phyloP scores from a whole-genome alignment of 257 asterid genomes.

The Echites panduratus region DNA sequence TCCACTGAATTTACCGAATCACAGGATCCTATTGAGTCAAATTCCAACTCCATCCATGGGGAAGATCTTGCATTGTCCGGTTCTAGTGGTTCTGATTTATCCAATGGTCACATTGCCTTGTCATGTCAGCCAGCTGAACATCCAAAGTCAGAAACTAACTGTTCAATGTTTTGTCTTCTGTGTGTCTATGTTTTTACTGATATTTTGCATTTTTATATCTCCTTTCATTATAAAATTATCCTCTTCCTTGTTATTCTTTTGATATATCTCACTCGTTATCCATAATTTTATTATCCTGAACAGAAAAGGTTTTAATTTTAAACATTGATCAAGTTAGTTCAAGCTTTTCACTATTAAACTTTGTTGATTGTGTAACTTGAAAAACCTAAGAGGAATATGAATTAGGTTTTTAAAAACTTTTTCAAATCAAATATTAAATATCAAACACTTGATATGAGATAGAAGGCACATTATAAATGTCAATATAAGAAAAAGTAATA shows the following conservation, averaged over 20 bases:
- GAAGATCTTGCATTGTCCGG: too few relatives aligned
- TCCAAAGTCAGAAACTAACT: conserved; percentile 23
- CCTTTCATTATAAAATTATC: background rate
- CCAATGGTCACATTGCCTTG: conserved; percentile 33
- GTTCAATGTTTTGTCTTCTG: conserved; percentile 31
- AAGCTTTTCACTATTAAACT: background rate
- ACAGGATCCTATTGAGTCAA: conserved; percentile 27
- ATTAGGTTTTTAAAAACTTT: too few relatives aligned
- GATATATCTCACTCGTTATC: background rate
- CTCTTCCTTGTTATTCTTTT: background rate
- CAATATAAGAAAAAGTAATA: too few relatives aligned
- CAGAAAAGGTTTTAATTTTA: background rate
- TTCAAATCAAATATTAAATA: too few relatives aligned
- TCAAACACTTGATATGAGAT: too few relatives aligned
- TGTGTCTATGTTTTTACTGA: background rate
- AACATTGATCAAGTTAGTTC: background rate
- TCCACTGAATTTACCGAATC: conserved; percentile 21
- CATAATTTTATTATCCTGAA: background rate
- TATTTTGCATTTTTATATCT: background rate
- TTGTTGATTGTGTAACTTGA: background rate
- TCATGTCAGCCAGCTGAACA: conserved; percentile 35
- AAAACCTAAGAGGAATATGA: too few relatives aligned
- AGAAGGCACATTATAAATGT: too few relatives aligned
- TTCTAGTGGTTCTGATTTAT: conserved; percentile 19
- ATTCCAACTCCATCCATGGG: conserved; percentile 21